Percentiles rank a stretch among this genome's conserved stretches.
phyloP scores from a whole-genome alignment of 2,329 filamentous ascomycete genomes.

The Diaporthe eres region DNA sequence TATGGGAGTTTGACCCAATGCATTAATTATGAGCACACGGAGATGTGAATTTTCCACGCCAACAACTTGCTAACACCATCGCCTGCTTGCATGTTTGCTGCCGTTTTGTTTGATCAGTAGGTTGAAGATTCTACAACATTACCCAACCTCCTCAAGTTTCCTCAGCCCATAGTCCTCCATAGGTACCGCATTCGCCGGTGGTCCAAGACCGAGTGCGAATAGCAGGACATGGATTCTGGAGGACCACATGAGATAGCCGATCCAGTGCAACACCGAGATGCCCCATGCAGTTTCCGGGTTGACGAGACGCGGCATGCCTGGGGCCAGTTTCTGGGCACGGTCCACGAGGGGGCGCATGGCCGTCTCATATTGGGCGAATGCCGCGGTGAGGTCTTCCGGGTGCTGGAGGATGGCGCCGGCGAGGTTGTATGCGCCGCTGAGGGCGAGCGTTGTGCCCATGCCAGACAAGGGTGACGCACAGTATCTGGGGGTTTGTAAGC shows the following conservation, averaged over 20 bases:
- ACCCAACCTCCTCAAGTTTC: not conserved
- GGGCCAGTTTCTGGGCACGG: constrained; percentile 53
- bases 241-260: constrained; percentile 14
- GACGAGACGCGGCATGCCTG: constrained; percentile 47
- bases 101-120: not conserved
- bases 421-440: constrained; percentile 64
- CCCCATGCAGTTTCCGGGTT: constrained; percentile 49
- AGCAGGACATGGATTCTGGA: constrained; percentile 10
- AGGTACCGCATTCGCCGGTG: constrained; percentile 32
- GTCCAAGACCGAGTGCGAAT: constrained; percentile 27
- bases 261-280: constrained; percentile 45
- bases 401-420: constrained; percentile 59
- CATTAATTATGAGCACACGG: not conserved
- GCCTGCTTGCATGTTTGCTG: not conserved
- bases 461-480: constrained; percentile 62
- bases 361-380: constrained; percentile 56
- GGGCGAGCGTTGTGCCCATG: constrained; percentile 61
- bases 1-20: no score
- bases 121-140: no score
- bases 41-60: not conserved
- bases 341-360: constrained; percentile 55
- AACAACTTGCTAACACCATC: not conserved
- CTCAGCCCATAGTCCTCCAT: constrained; percentile 27
- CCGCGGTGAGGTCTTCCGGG: constrained; percentile 47
- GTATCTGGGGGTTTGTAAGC: constrained; percentile 46